Percentiles rank a stretch among this genome's conserved stretches.
Conservation (phyloP, 1,284 basidiomycete species). For the Rugosomyces carneus region DNA sequence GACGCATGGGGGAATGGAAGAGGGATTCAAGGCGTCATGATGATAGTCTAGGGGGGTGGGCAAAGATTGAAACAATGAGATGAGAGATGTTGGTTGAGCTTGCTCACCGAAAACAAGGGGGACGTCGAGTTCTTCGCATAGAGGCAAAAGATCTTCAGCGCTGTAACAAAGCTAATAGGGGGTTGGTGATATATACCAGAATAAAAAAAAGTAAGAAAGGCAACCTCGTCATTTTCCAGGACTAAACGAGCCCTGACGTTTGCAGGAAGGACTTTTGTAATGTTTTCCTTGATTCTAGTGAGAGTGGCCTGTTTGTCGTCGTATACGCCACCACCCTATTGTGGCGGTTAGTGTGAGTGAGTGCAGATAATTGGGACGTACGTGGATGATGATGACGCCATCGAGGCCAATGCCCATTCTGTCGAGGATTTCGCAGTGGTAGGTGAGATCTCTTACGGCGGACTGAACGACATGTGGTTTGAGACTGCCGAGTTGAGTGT, state of each 20-base stretch:
- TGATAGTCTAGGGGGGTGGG: slow-evolving; percentile 67
- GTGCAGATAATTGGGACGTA: slow-evolving; percentile 25
- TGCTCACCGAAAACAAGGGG: slow-evolving; percentile 64
- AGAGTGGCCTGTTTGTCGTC: slow-evolving; percentile 73
- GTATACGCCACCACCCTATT: slow-evolving; percentile 71
- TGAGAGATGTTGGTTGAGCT: neutral
- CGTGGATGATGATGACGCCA: slow-evolving; percentile 77
- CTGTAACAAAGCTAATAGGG: slow-evolving; percentile 72
- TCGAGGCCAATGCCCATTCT: slow-evolving; percentile 74
- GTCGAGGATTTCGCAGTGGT: slow-evolving; percentile 85
- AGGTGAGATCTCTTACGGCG: slow-evolving; percentile 73
- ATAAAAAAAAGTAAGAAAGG: neutral
- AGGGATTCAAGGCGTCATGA: slow-evolving; percentile 71
- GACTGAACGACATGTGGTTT: slow-evolving; percentile 67
- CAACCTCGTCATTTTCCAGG: slow-evolving; percentile 91
- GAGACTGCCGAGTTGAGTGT: slow-evolving; percentile 80
- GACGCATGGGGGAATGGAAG: slow-evolving; percentile 43
- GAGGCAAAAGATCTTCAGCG: slow-evolving; percentile 77
- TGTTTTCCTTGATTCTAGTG: slow-evolving; percentile 68
- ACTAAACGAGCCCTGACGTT: slow-evolving; percentile 72
- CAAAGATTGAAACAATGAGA: neutral
- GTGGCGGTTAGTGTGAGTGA: neutral
- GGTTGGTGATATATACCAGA: neutral
- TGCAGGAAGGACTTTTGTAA: slow-evolving; percentile 50
- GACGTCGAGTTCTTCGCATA: slow-evolving; percentile 78